Evolutionary conservation across 2,329 filamentous ascomycete species (phyloP), one percentile per base, ranked within the genome.

Genomic region (Grosmannia huntii): DNA sequence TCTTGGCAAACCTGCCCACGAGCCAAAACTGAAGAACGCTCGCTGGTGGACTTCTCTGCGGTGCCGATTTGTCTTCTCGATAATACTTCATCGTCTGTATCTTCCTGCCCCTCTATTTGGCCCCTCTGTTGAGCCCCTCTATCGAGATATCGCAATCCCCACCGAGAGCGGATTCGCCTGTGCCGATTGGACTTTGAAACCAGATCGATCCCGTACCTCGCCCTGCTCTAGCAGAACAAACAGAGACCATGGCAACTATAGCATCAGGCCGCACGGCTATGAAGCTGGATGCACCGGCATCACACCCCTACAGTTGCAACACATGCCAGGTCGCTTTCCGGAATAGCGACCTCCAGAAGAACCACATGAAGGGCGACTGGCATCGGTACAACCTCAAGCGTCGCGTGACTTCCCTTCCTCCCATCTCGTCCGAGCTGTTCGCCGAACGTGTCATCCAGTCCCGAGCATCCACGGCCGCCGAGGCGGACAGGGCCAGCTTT

Each of bases 341-440:
- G 64, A 90, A 89, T 69, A 90, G 89, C 70, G 92, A 97, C 69
- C 80, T 95, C 59, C 94, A 99, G 75, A 86, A 94, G 70, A 85
- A 83, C 44, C 94, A 99, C 70, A 99, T 99, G 94, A 90, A 94
- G 72, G 94, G 87, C 66, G 94, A 99, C 75, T 99, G 94, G 94
- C 92, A 99, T 87, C 86, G 94, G 64, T 96, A 96, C 74, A 99
- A 99, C 71, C 82, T 97, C 66, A 96, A 97, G 76, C 89, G 94
- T 65, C 86, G 91, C 66, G 88, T 97, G 59, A 90, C 92, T 49
- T 89, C 89, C 6, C 78, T 97, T 6, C 90, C 92, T 33, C 91
- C 94, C 4, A 89, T 97, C 54, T 85, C 90, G 7, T 91, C 92
- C 57, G 91, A 97, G 69, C 80, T 90, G 59, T 99, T 97, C 71